Conservation (phyloP, 176 grass and related monocot genomes). For the Tillandsia leiboldiana region DNA sequence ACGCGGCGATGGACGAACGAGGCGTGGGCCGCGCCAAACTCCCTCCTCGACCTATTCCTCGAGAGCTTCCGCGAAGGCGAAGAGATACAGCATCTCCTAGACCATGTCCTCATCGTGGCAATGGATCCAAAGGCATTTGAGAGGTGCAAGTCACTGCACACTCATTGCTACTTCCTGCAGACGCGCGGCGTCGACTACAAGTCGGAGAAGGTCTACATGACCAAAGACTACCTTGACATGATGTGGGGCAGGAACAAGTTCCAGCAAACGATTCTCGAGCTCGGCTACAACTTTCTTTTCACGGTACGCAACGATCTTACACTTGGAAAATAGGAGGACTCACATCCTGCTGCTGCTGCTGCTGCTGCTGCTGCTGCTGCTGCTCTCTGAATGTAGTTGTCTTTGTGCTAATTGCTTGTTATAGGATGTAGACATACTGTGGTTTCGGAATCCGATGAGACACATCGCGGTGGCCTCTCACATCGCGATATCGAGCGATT, state of each 20-base stretch:
- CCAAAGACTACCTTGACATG: constrained; percentile 87
- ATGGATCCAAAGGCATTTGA: constrained; percentile 81
- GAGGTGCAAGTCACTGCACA: constrained; percentile 52
- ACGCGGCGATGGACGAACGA: constrained; percentile 59
- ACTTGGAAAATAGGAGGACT: not conserved
- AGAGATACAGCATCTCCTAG: constrained; percentile 51
- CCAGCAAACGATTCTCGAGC: constrained; percentile 67
- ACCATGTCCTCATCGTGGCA: constrained; percentile 77
- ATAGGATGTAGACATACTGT: constrained; percentile 90
- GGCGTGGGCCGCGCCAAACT: constrained; percentile 62
- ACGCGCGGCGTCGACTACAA: constrained; percentile 53
- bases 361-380: too few species aligned
- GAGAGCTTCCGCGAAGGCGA: constrained; percentile 65
- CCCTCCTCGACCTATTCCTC: constrained; percentile 86
- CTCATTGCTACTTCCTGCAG: constrained; percentile 63
- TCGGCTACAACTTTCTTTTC: constrained; percentile 87
- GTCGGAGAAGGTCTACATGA: constrained; percentile 82
- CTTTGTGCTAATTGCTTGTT: not conserved
- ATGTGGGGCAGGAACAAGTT: constrained; percentile 74
- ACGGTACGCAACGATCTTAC: constrained; percentile 29
- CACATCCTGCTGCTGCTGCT: not conserved
- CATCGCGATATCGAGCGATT: constrained; percentile 72
- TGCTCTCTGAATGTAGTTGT: too few species aligned
- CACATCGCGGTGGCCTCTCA: constrained; percentile 63
- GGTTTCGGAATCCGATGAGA: constrained; percentile 84